Base-by-base conservation (phyloP, 805 yeast species). In the Saccharomycopsis selenospora region DNA sequence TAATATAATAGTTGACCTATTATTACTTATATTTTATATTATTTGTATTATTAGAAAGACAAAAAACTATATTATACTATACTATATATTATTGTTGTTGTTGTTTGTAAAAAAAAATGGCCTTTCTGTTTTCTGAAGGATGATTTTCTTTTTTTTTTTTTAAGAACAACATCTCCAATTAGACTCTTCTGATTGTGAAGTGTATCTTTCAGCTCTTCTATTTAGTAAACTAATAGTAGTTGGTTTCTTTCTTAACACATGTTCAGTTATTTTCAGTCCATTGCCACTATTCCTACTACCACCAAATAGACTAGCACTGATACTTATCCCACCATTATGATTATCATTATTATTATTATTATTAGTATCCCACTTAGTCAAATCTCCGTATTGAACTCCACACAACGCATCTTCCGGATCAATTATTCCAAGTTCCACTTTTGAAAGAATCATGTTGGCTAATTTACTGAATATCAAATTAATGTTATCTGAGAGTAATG, bases 371-470 rank as follows among this genome's bases (percentile, higher is more conserved):
- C 69, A 62, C 14, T 59, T 57, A 3, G 70, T 67, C 13, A 66
- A 55, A 44, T 71, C 73, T n/a, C 79, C 79, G 50, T 72, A 74
- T 51, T 75, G 79, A 2, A 74, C 76, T 2, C 79, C 79, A 33
- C 64, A 63, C 42, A 65, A 67, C 17, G 66, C 63, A 47, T 67
- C 66, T 50, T 74, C 76, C 0, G 77, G 77, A 52, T 73, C 76
- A 5, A 74, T 57, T 3, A 56, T 60, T 1, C 79, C 80, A 25
- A 69, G 58, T 53, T 75, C 78, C 13, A 75, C 63, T 56, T 72
- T 72, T 1, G 76, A 64, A 25, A 73, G 55, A 2, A 75, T 69
- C 55, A 66, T 66, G 25, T 61, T 61, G 1, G 74, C 64, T 17
- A 75, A 43, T 14, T 61, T 57, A 13, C 62, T 58, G 47, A 75